Evolutionary conservation across 352 stramenopile genomes (phyloP), one percentile per base, ranked within the genome.

Genomic region (Globisporangium nunn): DNA sequence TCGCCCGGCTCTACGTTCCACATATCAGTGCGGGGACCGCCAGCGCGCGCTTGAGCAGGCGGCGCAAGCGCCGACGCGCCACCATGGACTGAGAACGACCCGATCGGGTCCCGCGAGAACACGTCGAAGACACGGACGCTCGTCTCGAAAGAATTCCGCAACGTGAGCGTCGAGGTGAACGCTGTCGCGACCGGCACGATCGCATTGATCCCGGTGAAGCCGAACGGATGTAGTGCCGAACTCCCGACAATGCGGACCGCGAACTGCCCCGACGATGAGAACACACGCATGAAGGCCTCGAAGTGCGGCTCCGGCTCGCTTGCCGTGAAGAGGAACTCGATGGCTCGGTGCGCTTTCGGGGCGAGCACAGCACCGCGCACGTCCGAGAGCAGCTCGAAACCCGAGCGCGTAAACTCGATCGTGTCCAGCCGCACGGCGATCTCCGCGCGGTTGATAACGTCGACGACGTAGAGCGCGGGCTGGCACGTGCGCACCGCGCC

Each of bases 191-290:
- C 23, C 8, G 75, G 72, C n/a, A 84, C 35, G 3, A 72, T 70
- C 1, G 66, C 53, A 15, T 54, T 56, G 37, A 83, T 54, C 0
- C 59, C 59, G 2, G 30, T 44, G 7, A 81, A 50, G 8, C 65
- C 69, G 53, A 72, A 68, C 5, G 54, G 41, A 60, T 78, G 81
- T 0, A 60, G 31, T 31, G 49, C 52, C 23, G 76, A 63, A 17
- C 30, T 72, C 41, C 54, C 70, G 63, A 17, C 56, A 53, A 52
- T 82, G 70, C 1, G 70, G 55, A 86, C 40, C 15, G 67, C 52
- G 50, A 88, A 83, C 33, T 73, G 49, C 2, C 78, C 78, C 1
- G 67, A 70, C 3, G 78, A 77, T 15, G 78, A 85, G 7, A 66
- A 54, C 4, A 88, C 46, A 15, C 75, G 63, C 39, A 86, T 63